These are phyloP conservation scores for Gigaspora rosea DNA, from an alignment of 192 early-diverging fungal species.

Conservation along the genomic window DNA sequence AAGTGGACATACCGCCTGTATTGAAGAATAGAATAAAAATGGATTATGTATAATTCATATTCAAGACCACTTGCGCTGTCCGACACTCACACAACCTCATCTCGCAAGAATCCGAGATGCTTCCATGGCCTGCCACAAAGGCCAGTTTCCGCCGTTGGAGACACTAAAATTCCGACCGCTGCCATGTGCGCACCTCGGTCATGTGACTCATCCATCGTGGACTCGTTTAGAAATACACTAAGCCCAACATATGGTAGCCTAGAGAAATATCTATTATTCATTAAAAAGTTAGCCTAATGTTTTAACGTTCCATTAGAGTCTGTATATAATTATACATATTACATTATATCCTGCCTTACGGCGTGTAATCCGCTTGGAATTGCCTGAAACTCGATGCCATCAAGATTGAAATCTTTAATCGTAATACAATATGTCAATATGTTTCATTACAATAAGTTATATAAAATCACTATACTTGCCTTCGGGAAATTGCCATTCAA, in stretches of 20 bases:
- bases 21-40: background rate
- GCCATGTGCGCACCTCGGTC: slow-evolving; percentile 59
- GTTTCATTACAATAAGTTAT: background rate
- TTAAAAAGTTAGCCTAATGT: background rate
- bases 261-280: slow-evolving; percentile 50
- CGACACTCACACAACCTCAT: slow-evolving; percentile 40
- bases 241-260: slow-evolving; percentile 45
- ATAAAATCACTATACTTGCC: slow-evolving; percentile 18
- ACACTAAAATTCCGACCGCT: slow-evolving; percentile 51
- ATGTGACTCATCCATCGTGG: slow-evolving; percentile 32
- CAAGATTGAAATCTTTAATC: slow-evolving; percentile 46
- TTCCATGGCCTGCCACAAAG: slow-evolving; percentile 53
- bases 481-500: slow-evolving; percentile 56
- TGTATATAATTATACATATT: slow-evolving; percentile 1
- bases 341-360: slow-evolving; percentile 54
- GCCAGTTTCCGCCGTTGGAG: slow-evolving; percentile 42
- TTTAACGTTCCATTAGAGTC: background rate
- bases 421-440: background rate
- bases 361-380: slow-evolving; percentile 60
- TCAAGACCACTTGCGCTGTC: background rate
- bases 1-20: slow-evolving; percentile 14
- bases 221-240: slow-evolving; percentile 47
- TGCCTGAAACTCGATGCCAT: slow-evolving; percentile 54
- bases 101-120: slow-evolving; percentile 46
- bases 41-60: background rate